Percentiles rank a stretch among this genome's conserved stretches.
phyloP scores from a whole-genome alignment of 768 basidiomycete genomes.

The Russula brevipes region DNA sequence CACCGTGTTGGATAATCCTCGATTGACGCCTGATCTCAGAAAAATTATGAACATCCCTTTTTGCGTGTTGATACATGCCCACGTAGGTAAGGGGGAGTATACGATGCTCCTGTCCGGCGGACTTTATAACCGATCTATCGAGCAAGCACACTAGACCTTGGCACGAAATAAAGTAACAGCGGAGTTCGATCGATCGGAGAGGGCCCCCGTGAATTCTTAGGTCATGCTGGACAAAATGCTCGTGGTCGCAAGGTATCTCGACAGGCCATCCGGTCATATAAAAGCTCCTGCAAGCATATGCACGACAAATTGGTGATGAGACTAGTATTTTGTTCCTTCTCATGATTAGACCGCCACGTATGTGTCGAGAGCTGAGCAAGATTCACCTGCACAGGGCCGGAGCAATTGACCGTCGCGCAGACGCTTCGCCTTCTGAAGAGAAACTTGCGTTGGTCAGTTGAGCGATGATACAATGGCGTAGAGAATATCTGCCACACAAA shows the following conservation, averaged over 20 bases:
- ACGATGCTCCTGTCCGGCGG: too few relatives aligned
- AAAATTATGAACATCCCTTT: constrained; percentile 1
- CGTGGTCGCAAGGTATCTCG: too few relatives aligned
- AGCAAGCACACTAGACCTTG: neutral
- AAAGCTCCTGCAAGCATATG: neutral
- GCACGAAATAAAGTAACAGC: neutral
- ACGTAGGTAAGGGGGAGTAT: neutral
- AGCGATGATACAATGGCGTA: neutral
- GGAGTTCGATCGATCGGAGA: too few relatives aligned
- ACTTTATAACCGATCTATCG: neutral
- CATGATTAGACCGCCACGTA: too few relatives aligned
- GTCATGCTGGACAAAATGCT: too few relatives aligned
- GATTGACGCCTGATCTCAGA: neutral
- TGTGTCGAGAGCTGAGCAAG: neutral
- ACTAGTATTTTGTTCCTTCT: neutral
- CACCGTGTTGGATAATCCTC: neutral
- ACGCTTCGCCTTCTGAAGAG: neutral
- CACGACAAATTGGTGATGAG: neutral
- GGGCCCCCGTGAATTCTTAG: neutral
- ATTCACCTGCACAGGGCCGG: neutral
- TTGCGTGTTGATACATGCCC: neutral
- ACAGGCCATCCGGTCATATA: neutral
- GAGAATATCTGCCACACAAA: too few relatives aligned
- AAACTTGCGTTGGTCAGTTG: too few relatives aligned
- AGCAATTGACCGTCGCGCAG: neutral